Base-by-base conservation (phyloP, 176 grass and related monocot species). In the Canna indica region DNA sequence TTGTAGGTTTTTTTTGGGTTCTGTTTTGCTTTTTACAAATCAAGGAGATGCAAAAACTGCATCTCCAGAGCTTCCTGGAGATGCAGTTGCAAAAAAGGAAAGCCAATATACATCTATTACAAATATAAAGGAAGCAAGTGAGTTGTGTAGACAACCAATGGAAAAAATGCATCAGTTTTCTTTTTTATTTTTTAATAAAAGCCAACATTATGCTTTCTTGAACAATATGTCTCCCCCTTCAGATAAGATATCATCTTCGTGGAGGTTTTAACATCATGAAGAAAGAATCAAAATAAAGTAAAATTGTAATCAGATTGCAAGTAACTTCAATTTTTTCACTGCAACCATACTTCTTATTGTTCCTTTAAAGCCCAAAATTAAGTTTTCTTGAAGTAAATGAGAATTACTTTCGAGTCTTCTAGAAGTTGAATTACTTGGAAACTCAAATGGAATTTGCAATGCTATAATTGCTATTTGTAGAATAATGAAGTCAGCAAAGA, bases 401-500 rank as follows among this genome's bases (percentile, higher is more conserved):
- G 35, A 66, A 36, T 36, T 24, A 24, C 20, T 3, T 38, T n/a
- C 63, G 6, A 66, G 63, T 14, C 5, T 68, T 39, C 28, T 47
- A 20, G 16, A 70, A 31, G 16, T 25, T 20, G 45, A 70, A 31
- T 70, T 38, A 28, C 36, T 50, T 47, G 38, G 5, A 47, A 48
- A 47, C 12, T 31, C 15, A 24, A 29, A 7, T 13, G 47, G 28
- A 70, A 47, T 20, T 70, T 47, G 24, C 24, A 32, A 20, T 30
- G 4, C 31, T 47, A 77, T 81, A 10, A 32, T 9, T 30, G 4
- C 31, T 47, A 77, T 81, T 18, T 25, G 57, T 78, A 93, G 94
- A 97, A 81, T 84, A 97, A 97, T 80, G 86, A 97, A 77, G 82
- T 97, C 69, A 90, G 29, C 77, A 97, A 97, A 80, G 94, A 92